These are phyloP conservation scores for Moesziomyces antarcticus DNA, from an alignment of 1,284 basidiomycete genomes.

Conservation along the genomic window DNA sequence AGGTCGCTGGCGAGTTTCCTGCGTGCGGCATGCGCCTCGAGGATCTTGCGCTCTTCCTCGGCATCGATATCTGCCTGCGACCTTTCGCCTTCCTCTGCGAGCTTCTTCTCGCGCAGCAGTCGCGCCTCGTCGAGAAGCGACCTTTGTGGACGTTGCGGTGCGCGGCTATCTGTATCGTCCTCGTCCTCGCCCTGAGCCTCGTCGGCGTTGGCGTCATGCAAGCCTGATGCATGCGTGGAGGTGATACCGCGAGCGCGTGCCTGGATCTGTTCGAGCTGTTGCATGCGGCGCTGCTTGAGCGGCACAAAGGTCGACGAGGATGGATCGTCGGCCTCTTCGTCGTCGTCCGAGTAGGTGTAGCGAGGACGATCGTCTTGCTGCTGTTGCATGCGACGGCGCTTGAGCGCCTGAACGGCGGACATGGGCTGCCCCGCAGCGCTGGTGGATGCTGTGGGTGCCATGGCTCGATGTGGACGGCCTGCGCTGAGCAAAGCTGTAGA, in stretches of 20 bases:
- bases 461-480: neutral
- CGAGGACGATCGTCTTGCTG: constrained; percentile 33
- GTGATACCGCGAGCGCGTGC: constrained; percentile 13
- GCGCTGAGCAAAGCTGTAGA: no score
- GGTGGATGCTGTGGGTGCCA: constrained; percentile 27
- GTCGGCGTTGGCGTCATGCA: constrained; percentile 4
- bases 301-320: constrained; percentile 81
- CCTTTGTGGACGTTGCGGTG: constrained; percentile 74
- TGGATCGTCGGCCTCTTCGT: constrained; percentile 71
- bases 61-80: constrained; percentile 81
- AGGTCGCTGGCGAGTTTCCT: constrained; percentile 90
- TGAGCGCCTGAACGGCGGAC: constrained; percentile 43
- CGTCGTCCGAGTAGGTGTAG: constrained; percentile 61
- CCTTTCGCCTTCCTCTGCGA: constrained; percentile 73
- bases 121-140: constrained; percentile 61
- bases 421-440: constrained; percentile 12
- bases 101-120: constrained; percentile 80
- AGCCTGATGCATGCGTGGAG: neutral
- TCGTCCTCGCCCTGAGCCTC: constrained; percentile 21
- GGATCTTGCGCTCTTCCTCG: constrained; percentile 88
- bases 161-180: constrained; percentile 71
- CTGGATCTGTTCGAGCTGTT: constrained; percentile 75
- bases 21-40: constrained; percentile 88
- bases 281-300: constrained; percentile 83
- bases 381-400: constrained; percentile 41